Percentiles rank a stretch among this genome's conserved stretches.
Evolutionary conservation across 2,329 filamentous ascomycete genomes (phyloP).

Genomic region (Alternaria arbusti): DNA sequence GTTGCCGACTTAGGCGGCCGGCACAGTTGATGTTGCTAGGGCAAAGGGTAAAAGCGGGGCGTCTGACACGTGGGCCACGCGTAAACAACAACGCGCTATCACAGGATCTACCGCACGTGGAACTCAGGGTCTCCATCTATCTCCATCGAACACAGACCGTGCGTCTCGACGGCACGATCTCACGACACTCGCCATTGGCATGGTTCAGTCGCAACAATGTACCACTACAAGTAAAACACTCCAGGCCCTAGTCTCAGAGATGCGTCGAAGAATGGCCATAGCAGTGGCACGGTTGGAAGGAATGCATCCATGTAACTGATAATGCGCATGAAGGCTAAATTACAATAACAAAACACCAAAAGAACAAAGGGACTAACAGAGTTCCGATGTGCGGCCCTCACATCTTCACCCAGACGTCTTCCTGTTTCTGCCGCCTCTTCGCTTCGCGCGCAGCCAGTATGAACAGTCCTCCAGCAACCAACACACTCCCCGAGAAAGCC

Average conservation of each 20-base stretch:
- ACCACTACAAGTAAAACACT: background rate
- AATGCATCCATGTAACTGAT: background rate
- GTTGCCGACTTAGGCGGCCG: conserved; percentile 1
- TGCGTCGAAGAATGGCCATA: background rate
- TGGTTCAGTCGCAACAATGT: background rate
- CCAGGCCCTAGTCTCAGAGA: background rate
- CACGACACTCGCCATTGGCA: background rate
- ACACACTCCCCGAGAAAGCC: background rate
- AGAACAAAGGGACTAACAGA: background rate
- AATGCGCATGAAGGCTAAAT: too few relatives aligned
- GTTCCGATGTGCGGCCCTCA: background rate
- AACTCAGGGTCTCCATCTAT: background rate
- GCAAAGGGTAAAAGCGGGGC: conserved; percentile 4
- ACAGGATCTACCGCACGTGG: background rate
- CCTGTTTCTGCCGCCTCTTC: background rate
- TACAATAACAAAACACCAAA: background rate
- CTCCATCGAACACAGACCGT: background rate
- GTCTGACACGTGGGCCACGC: conserved; percentile 9
- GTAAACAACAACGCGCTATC: conserved; percentile 11
- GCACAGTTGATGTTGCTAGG: conserved; percentile 12
- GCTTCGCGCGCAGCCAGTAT: background rate
- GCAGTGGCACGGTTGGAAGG: background rate
- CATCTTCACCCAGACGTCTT: background rate
- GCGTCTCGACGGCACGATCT: background rate
- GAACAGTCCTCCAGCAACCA: background rate